A percentile compares a stretch with the other conserved stretches of the same genome.
phyloP scores from a whole-genome alignment of 2,329 filamentous ascomycete species.

The Ceratocystis smalleyi region DNA sequence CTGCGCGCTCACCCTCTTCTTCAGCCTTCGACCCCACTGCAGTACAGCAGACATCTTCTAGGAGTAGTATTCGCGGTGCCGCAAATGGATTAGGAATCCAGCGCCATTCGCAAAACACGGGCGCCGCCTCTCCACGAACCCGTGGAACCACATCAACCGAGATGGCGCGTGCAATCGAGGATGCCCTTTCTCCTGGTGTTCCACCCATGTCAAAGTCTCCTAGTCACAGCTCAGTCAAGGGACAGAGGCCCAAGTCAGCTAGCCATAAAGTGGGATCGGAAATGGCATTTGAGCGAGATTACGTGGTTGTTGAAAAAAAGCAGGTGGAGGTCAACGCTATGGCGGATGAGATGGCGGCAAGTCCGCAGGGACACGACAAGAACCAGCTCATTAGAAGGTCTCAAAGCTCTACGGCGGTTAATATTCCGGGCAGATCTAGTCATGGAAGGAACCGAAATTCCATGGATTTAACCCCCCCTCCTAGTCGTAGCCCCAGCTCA shows the following conservation, averaged over 20 bases:
- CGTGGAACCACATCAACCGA: constrained; percentile 2
- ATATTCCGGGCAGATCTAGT: constrained; percentile 54
- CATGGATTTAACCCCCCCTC: constrained; percentile 11
- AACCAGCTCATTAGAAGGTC: constrained; percentile 23
- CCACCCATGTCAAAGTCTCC: not conserved
- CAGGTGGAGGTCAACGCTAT: constrained; percentile 95
- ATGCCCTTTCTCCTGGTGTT: constrained; percentile 8
- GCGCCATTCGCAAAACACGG: not conserved
- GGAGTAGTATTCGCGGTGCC: constrained; percentile 10
- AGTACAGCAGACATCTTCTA: constrained; percentile 1
- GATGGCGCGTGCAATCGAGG: constrained; percentile 11
- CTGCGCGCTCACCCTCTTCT: constrained; percentile 10
- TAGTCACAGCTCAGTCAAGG: not conserved
- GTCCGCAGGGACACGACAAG: constrained; percentile 44
- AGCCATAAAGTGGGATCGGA: constrained; percentile 53
- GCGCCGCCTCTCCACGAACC: not conserved
- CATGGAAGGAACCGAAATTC: constrained; percentile 29
- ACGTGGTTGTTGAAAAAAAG: constrained; percentile 88
- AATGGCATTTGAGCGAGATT: constrained; percentile 79
- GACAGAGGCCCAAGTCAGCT: not conserved
- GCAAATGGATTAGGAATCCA: constrained; percentile 9
- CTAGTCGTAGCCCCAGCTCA: constrained; percentile 46
- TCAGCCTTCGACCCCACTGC: not conserved
- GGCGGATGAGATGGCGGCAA: constrained; percentile 83
- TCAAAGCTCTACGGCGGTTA: constrained; percentile 40